Conservation (phyloP, 2,329 filamentous ascomycete genomes). For the Ceratocystis albifundus region DNA sequence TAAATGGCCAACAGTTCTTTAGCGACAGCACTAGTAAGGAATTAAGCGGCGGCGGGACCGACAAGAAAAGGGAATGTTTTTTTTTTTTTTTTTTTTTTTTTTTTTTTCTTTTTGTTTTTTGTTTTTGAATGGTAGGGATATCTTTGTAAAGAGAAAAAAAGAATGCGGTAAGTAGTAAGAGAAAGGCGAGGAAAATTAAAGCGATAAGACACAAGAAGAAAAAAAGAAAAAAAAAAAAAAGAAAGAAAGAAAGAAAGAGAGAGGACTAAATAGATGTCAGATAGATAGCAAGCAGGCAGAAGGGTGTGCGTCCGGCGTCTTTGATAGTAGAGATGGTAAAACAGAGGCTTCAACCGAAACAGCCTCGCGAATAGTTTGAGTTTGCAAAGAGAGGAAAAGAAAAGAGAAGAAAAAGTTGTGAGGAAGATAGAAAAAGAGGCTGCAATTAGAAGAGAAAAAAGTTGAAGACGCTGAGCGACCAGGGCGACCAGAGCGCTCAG, state of each 20-base stretch:
- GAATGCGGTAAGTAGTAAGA: background rate
- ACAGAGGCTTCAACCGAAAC: background rate
- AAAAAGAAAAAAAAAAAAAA: no score
- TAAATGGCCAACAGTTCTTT: background rate
- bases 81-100: no score
- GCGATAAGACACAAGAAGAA: background rate
- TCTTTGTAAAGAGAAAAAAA: background rate
- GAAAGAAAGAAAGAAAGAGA: no score
- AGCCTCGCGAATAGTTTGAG: background rate
- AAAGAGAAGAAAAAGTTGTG: background rate
- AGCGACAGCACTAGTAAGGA: constrained; percentile 6
- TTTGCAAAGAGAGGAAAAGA: background rate
- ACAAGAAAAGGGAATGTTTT: background rate
- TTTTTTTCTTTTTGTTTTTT: no score
- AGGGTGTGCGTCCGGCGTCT: background rate
- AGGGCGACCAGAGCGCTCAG: constrained; percentile 19
- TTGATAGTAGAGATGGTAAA: background rate
- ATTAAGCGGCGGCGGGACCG: constrained; percentile 7
- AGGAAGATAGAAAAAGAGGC: constrained; percentile 7
- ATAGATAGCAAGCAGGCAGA: background rate
- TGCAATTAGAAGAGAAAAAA: background rate
- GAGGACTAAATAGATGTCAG: background rate
- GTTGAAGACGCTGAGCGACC: constrained; percentile 16
- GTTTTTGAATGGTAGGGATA: background rate
- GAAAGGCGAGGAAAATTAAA: background rate